Evolutionary conservation across 192 early-diverging fungal genomes (phyloP), one percentile per base, ranked within the genome.

Genomic region (Borealophlyctis nickersoniae): DNA sequence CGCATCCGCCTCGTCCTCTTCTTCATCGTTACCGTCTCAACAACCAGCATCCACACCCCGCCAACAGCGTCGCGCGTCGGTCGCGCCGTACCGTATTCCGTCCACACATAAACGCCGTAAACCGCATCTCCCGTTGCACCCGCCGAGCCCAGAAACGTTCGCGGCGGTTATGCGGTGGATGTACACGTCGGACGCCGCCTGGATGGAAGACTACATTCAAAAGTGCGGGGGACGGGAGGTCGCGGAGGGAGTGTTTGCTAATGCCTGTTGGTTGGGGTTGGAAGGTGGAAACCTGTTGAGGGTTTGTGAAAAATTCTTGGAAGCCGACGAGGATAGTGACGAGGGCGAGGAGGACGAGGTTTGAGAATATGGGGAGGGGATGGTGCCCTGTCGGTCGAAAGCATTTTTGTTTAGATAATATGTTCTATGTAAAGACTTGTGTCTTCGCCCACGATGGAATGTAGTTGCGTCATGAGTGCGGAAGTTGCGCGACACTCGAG

Each of bases 201-300:
- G 39, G 39, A 45, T 45, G 39, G 39, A 45, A 45, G 39, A 45
- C 19, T n/a, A n/a, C n/a, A n/a, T n/a, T n/a, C n/a, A n/a, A n/a
- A n/a, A n/a, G n/a, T n/a, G n/a, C n/a, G 39, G 39, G 39, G 39
- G 39, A 7, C 19, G 39, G 7, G 19, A 19, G 39, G 39, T 19
- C 9, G 19, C 7, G 39, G 39, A 45, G 39, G 39, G 39, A 19
- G 39, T 45, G 7, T 45, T 7, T 7, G 39, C 39, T 45, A 45
- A 45, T 45, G 39, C 39, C 9, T 7, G 7, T 45, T 45, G 39
- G 39, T 45, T 45, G 39, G 39, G 39, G 39, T 13, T 45, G 39
- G 39, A 45, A 19, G 39, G 19, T 45, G 39, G 19, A 19, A 19
- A 13, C 19, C 19, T 45, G 39, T 13, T 7, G 7, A 19, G 39